Percentiles rank a stretch among this genome's conserved stretches.
Conservation (phyloP, 805 yeast genomes). For the Teunomyces panamensis region DNA sequence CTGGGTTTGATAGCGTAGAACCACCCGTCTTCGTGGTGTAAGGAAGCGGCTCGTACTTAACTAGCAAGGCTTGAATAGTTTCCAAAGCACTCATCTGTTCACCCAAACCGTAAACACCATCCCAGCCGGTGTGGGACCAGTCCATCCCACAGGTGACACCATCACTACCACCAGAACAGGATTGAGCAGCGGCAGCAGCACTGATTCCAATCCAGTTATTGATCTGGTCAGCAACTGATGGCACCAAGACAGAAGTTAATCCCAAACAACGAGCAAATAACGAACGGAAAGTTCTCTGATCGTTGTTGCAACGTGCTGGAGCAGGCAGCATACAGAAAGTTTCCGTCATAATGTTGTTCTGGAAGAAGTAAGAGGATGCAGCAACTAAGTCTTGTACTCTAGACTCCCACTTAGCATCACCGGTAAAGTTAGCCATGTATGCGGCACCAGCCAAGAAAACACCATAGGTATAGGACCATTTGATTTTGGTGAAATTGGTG, state of each 20-base stretch:
- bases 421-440: slow-evolving; percentile 62
- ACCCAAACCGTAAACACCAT: slow-evolving; percentile 68
- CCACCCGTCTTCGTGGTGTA: slow-evolving; percentile 36
- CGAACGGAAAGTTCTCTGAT: slow-evolving; percentile 75
- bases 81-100: slow-evolving; percentile 78
- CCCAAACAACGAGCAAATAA: slow-evolving; percentile 64
- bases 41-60: slow-evolving; percentile 37
- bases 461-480: slow-evolving; percentile 75
- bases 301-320: slow-evolving; percentile 54
- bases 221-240: slow-evolving; percentile 44
- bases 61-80: slow-evolving; percentile 47
- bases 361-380: slow-evolving; percentile 45
- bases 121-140: slow-evolving; percentile 64
- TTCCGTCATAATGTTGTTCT: slow-evolving; percentile 55
- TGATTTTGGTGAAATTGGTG: slow-evolving; percentile 43
- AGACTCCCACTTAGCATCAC: slow-evolving; percentile 40
- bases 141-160: slow-evolving; percentile 78
- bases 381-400: slow-evolving; percentile 35
- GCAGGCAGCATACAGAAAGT: slow-evolving; percentile 52
- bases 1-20: slow-evolving; percentile 29
- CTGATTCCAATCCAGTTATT: slow-evolving; percentile 41
- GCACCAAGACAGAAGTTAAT: slow-evolving; percentile 53
- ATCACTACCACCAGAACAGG: slow-evolving; percentile 79
- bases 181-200: slow-evolving; percentile 65
- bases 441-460: slow-evolving; percentile 66